These are phyloP conservation scores for Pseudogymnoascus destructans DNA, from an alignment of 2,329 filamentous ascomycete genomes.

Conservation along the genomic window DNA sequence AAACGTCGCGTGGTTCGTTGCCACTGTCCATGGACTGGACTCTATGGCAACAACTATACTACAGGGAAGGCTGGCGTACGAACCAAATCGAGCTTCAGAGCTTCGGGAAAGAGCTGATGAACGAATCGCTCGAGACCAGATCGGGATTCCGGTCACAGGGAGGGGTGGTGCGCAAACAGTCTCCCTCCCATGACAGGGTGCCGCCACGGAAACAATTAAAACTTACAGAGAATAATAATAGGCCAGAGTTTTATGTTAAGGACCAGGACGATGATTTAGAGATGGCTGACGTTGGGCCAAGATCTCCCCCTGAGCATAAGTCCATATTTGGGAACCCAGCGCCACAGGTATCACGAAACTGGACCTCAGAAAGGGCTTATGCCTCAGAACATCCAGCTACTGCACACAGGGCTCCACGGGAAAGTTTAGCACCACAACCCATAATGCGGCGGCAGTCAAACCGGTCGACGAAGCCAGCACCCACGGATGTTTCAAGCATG, in stretches of 20 bases:
- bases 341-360: not conserved
- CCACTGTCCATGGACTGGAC: slow-evolving; percentile 67
- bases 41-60: slow-evolving; percentile 75
- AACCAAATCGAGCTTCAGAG: slow-evolving; percentile 49
- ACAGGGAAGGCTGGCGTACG: slow-evolving; percentile 73
- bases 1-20: slow-evolving; percentile 72
- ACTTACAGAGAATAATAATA: not conserved
- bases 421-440: not conserved
- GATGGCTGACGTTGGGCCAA: not conserved
- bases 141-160: not conserved
- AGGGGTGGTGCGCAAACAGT: slow-evolving; percentile 9
- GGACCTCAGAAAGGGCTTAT: not conserved
- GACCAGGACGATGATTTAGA: not conserved
- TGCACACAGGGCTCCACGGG: not conserved
- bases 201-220: slow-evolving; percentile 2
- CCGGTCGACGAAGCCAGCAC: not conserved
- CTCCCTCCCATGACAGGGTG: not conserved
- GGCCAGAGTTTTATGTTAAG: not conserved
- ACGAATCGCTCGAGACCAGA: slow-evolving; percentile 9
- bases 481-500: slow-evolving; percentile 3
- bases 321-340: slow-evolving; percentile 5
- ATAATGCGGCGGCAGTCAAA: not conserved
- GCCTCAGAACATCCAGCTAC: not conserved
- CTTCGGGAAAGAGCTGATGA: slow-evolving; percentile 46
- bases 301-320: not conserved